Evolutionary conservation across 2,329 filamentous ascomycete species (phyloP).

Genomic region (Cryphonectria japonica): DNA sequence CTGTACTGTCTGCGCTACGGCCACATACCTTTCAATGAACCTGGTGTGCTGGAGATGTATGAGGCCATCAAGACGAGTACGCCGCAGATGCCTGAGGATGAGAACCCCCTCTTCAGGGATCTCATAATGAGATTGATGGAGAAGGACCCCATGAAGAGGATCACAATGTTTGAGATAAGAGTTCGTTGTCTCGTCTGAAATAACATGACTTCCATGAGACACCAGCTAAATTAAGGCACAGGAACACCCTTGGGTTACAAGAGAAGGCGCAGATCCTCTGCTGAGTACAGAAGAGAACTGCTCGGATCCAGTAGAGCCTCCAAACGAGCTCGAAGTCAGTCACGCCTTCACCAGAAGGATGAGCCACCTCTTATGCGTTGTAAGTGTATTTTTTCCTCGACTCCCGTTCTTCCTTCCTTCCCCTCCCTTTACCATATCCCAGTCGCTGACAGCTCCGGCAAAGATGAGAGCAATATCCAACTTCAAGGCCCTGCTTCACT

Average conservation of each 20-base stretch:
- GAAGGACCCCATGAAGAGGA: slow-evolving; percentile 82
- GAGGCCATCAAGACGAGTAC: slow-evolving; percentile 80
- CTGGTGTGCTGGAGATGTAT: slow-evolving; percentile 82
- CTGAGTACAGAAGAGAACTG: slow-evolving; percentile 86
- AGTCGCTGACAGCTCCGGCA: neutral
- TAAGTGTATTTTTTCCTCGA: slow-evolving; percentile 46
- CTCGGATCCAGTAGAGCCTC: slow-evolving; percentile 75
- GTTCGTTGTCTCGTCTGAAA: slow-evolving; percentile 54
- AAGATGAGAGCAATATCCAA: slow-evolving; percentile 83
- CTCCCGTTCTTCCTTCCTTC: slow-evolving; percentile 6
- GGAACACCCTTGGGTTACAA: slow-evolving; percentile 94
- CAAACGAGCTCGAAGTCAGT: slow-evolving; percentile 88
- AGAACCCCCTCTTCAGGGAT: slow-evolving; percentile 72
- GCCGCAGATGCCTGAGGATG: slow-evolving; percentile 63
- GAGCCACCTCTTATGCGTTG: slow-evolving; percentile 79
- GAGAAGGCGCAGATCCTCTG: slow-evolving; percentile 74
- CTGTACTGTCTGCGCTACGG: slow-evolving; percentile 93
- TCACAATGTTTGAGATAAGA: slow-evolving; percentile 79
- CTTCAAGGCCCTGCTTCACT: slow-evolving; percentile 73
- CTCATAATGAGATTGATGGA: slow-evolving; percentile 75
- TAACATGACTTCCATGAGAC: neutral
- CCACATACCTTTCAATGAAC: slow-evolving; percentile 80
- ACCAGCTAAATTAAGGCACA: slow-evolving; percentile 43
- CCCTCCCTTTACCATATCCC: neutral
- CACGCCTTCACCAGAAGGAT: slow-evolving; percentile 90